Percentiles rank a stretch among this genome's conserved stretches.
phyloP scores from a whole-genome alignment of 352 stramenopile genomes.

The Globisporangium iwayamae region DNA sequence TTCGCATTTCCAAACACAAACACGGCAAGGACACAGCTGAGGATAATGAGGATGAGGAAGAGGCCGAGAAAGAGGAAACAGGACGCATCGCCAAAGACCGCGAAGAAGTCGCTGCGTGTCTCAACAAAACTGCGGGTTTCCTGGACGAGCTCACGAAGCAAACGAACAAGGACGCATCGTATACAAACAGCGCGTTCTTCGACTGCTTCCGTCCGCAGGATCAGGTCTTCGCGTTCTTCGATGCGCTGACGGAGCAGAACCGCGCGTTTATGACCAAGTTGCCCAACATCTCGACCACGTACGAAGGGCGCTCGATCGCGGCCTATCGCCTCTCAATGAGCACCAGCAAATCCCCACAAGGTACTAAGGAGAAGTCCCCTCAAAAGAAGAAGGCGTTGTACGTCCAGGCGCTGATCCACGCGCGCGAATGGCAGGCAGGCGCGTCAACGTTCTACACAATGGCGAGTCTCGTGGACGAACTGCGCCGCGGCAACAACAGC shows the following conservation, averaged over 20 bases:
- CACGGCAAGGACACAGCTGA: neutral
- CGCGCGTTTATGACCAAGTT: conserved; percentile 49
- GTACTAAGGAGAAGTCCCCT: too few species aligned
- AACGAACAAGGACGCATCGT: conserved; percentile 8
- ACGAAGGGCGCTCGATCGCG: conserved; percentile 47
- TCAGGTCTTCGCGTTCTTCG: conserved; percentile 61
- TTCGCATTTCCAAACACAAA: neutral
- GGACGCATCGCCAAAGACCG: conserved; percentile 32
- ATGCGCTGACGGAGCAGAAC: conserved; percentile 41
- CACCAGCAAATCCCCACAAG: neutral
- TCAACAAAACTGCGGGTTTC: conserved; percentile 47
- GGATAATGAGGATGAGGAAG: neutral
- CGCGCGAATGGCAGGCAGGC: conserved; percentile 50
- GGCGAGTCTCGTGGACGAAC: conserved; percentile 37
- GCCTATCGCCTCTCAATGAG: conserved; percentile 60
- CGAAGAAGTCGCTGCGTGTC: conserved; percentile 37
- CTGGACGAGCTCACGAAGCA: conserved; percentile 25
- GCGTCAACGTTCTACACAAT: conserved; percentile 43
- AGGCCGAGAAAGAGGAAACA: neutral
- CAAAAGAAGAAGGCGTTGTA: conserved; percentile 43
- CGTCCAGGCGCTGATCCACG: conserved; percentile 63
- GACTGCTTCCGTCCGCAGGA: conserved; percentile 66
- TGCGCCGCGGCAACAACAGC: conserved; percentile 22
- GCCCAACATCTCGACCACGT: conserved; percentile 45
- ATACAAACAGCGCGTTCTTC: conserved; percentile 58